These are phyloP conservation scores for Cephalotrichum gorgonifer DNA, from an alignment of 2,329 filamentous ascomycete species.

Conservation along the genomic window DNA sequence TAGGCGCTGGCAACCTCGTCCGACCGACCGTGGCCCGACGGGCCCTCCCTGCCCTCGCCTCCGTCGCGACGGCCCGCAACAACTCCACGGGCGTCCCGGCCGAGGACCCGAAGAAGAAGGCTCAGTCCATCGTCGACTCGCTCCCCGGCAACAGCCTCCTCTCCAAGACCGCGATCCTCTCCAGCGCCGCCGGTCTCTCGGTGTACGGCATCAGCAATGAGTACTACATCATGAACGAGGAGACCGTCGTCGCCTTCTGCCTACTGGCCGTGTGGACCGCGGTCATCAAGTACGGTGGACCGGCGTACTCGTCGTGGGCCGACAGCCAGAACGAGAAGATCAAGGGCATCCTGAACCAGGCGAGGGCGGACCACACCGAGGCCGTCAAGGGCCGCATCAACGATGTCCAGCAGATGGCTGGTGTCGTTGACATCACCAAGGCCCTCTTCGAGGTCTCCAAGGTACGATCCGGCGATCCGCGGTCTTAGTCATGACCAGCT, in stretches of 20 bases:
- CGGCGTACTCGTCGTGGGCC: conserved; percentile 87
- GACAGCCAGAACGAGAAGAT: conserved; percentile 83
- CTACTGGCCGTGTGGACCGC: conserved; percentile 87
- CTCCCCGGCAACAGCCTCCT: conserved; percentile 85
- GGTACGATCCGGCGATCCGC: conserved; percentile 47
- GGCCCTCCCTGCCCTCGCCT: conserved; percentile 62
- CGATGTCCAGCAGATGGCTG: conserved; percentile 87
- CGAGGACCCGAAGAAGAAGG: conserved; percentile 93
- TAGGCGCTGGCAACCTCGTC: conserved; percentile 78
- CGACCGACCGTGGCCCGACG: conserved; percentile 71
- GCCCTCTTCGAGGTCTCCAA: conserved; percentile 94
- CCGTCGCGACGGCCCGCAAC: conserved; percentile 55
- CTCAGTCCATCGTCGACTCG: conserved; percentile 86
- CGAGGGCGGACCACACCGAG: conserved; percentile 86
- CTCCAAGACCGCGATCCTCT: conserved; percentile 96
- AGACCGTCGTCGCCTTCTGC: conserved; percentile 88
- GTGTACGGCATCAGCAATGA: conserved; percentile 98
- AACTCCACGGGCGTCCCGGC: conserved; percentile 66
- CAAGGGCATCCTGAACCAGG: conserved; percentile 88
- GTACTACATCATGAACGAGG: conserved; percentile 99
- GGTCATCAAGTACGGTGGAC: conserved; percentile 87
- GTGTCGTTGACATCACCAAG: conserved; percentile 96
- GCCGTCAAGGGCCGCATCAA: conserved; percentile 92
- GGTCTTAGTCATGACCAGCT: no score
- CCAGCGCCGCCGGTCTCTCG: conserved; percentile 79